phyloP scores from a whole-genome alignment of 768 basidiomycete species.

The Collybiopsis confluens region DNA sequence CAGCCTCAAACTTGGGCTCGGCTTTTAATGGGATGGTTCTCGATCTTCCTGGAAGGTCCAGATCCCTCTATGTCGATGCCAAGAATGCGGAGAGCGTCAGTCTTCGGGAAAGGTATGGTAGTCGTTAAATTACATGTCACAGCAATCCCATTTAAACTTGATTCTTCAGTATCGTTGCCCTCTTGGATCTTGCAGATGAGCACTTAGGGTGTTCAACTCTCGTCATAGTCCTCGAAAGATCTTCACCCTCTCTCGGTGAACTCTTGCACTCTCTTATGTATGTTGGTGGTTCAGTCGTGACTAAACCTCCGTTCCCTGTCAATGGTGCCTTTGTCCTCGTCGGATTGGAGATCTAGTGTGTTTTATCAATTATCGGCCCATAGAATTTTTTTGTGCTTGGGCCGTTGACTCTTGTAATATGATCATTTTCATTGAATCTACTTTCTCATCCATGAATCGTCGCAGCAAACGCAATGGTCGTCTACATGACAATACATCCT shows the following conservation, averaged over 20 bases:
- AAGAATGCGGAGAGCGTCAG: constrained; percentile 77
- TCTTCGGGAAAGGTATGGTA: constrained; percentile 71
- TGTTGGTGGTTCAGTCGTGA: constrained; percentile 82
- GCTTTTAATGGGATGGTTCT: constrained; percentile 78
- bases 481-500: constrained; percentile 69
- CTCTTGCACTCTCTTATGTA: constrained; percentile 90
- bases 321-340: constrained; percentile 79
- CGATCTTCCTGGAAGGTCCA: constrained; percentile 62
- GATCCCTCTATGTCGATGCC: constrained; percentile 81
- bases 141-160: constrained; percentile 6
- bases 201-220: constrained; percentile 72
- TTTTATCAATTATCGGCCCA: no score
- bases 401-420: no score
- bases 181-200: constrained; percentile 87
- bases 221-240: constrained; percentile 75
- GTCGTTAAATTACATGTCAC: not conserved
- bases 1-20: constrained; percentile 61
- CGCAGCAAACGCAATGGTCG: no score
- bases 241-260: constrained; percentile 64
- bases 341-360: constrained; percentile 69
- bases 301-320: constrained; percentile 72
- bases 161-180: constrained; percentile 66
- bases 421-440: no score
- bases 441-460: no score
- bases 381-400: no score